Base-by-base conservation (phyloP, 1,139 yeast genomes). In the Spencermartinsiella ligniputridi region DNA sequence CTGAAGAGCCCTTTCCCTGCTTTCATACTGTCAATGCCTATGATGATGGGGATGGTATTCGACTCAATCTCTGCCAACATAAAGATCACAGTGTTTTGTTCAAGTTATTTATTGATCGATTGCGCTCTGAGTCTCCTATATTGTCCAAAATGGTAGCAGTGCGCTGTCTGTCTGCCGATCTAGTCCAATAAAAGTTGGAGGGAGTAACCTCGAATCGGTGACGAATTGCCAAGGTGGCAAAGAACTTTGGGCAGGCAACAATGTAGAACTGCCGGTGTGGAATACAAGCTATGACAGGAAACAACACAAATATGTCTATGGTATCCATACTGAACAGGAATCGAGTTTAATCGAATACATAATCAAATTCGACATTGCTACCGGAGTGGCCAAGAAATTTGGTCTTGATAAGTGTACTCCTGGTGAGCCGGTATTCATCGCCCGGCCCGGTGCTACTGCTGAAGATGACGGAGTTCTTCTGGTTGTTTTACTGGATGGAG, bases 381-480 rank as follows among this genome's bases (percentile, higher is more conserved):
- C 32, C n/a, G 32, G 32, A 5, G 32, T 9, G 15, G 5, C 32
- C 12, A 27, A 27, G 32, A 27, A 8, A 8, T 27, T 27, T 27
- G 32, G 32, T n/a, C 4, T 27, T 9, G 32, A 27, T n/a, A 27
- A 27, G 15, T 11, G 15, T 9, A 27, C 32, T 15, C 32, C 32
- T 27, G 32, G 32, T 5, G 32, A 27, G 32, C 32, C 32, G n/a
- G n/a, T 27, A 6, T 27, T 27, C 15, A 9, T 27, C 5, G 32
- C 32, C 5, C 32, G 32, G 15, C 32, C 32, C 8, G 32, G 32
- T 11, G 32, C 15, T n/a, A 27, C 32, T 27, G 8, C 13, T n/a
- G 32, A 27, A n/a, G 32, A 27, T 27, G 32, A 27, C 32, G 32
- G 32, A 27, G 32, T 27, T 27, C 32, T 27, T 9, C 15, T 27